Base-by-base conservation (phyloP, 73 alveolate species). In the Stentor roeselii region DNA sequence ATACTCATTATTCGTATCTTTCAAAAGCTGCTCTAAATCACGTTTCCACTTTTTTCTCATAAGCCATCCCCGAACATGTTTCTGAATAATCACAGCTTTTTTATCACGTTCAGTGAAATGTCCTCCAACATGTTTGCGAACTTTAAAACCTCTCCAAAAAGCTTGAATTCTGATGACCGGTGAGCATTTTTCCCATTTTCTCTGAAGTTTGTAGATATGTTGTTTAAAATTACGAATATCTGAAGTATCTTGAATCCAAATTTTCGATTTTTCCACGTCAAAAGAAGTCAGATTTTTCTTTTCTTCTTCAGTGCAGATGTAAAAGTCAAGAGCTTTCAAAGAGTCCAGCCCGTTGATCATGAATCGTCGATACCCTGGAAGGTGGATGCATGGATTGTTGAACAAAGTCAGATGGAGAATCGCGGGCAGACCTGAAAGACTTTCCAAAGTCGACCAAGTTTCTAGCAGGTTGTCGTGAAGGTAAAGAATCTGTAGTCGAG, bases 361-460 rank as follows among this genome's bases (percentile, higher is more conserved):
- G 78, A 86, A 90, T 50, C 86, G 92, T 39, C 95, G 30, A 82
- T 90, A 90, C 59, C 95, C 95, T 27, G 92, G 90, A 21, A 90
- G 60, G 3, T 76, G 6, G 37, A 87, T 86, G 11, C 82, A 87
- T 4, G 92, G 95, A 78, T 90, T 90, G 15, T 61, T 36, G 78
- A 60, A 90, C 6, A 90, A 78, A 30, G 95, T 90, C 38, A 90
- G 42, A 59, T 90, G 95, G 83, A 87, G 75, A n/a, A 76, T 39
- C 3, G 88, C 39, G 0, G 91, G 91, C 61, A 90, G 82, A 59
- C 78, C 67, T 6, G 90, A 82, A 42, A 90, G 78, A 11, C 84
- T 82, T 36, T 61, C 76, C 3, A 87, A 59, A 36, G 84, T 88
- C 31, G 21, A 41, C 95, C 92, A 86, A 1, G 41, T 60, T 36